Evolutionary conservation across 1,284 basidiomycete genomes (phyloP).

Genomic region (Puccinia hordei): DNA sequence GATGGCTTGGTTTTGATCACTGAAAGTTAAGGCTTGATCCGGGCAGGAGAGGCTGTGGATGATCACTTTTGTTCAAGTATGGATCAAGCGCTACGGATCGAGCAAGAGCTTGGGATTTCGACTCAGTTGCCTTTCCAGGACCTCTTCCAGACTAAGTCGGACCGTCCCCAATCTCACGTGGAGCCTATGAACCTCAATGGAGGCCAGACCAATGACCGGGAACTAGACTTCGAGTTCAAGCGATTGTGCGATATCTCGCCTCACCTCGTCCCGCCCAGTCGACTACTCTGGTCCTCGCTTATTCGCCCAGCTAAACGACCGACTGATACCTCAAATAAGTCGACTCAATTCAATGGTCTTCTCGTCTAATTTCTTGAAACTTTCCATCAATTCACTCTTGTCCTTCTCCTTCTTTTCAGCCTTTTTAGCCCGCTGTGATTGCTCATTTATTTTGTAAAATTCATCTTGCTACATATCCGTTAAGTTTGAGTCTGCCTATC

Average conservation of each 20-base stretch:
- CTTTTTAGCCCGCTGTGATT: too few relatives aligned
- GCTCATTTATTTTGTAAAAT: too few relatives aligned
- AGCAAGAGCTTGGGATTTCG: conserved; percentile 23
- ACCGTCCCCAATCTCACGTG: not conserved
- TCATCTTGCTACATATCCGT: too few relatives aligned
- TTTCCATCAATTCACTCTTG: not conserved
- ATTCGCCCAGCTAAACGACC: conserved; percentile 7
- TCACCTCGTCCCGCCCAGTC: conserved; percentile 37
- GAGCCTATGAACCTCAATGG: not conserved
- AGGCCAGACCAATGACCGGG: not conserved
- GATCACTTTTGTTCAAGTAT: not conserved
- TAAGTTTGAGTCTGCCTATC: too few relatives aligned
- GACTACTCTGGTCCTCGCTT: conserved; percentile 33
- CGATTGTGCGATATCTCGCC: conserved; percentile 20
- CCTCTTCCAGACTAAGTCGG: conserved; percentile 11
- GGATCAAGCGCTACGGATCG: conserved; percentile 12
- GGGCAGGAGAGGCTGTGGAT: conserved; percentile 24
- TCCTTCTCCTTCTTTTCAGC: not conserved
- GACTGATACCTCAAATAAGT: not conserved
- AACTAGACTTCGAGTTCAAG: conserved; percentile 14
- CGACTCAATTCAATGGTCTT: not conserved
- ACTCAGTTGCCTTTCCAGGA: conserved; percentile 37
- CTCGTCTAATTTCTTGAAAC: not conserved
- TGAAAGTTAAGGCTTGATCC: conserved; percentile 8
- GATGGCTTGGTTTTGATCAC: conserved; percentile 43